Conservation (phyloP, 768 basidiomycete genomes). For the Tricholoma bakamatsutake region DNA sequence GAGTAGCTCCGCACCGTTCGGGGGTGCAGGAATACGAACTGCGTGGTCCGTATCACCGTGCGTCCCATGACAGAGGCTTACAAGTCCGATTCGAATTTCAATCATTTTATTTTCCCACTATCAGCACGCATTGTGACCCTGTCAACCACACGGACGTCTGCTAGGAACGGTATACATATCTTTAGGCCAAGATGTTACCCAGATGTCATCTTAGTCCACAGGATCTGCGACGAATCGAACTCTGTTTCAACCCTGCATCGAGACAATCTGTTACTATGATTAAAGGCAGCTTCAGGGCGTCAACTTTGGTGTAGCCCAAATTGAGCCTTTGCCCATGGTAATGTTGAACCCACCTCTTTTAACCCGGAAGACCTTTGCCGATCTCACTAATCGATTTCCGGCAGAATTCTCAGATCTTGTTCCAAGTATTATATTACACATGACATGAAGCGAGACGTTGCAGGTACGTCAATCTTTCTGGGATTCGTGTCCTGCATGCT, state of each 20-base stretch:
- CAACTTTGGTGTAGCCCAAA: not conserved
- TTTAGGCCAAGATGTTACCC: not conserved
- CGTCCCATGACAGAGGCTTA: not conserved
- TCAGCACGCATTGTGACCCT: not conserved
- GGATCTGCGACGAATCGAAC: not conserved
- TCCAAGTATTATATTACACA: constrained; percentile 1
- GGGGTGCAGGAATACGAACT: not conserved
- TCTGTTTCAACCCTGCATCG: not conserved
- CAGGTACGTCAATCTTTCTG: not conserved
- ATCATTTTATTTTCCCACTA: not conserved
- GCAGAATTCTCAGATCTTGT: constrained; percentile 1
- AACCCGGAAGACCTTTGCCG: not conserved
- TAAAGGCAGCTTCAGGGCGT: not conserved
- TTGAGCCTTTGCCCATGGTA: not conserved
- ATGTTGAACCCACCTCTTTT: not conserved
- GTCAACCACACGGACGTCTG: not conserved
- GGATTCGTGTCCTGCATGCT: not conserved
- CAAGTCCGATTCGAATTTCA: not conserved
- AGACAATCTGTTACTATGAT: not conserved
- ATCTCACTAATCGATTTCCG: constrained; percentile 1
- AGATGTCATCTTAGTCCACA: not conserved
- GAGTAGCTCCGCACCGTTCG: not conserved
- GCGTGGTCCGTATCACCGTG: not conserved
- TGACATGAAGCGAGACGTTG: not conserved
- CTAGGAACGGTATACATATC: not conserved